A percentile compares a stretch with the other conserved stretches of the same genome.
Evolutionary conservation across 805 yeast species (phyloP).

Genomic region (Teunomyces lycoperdinae): DNA sequence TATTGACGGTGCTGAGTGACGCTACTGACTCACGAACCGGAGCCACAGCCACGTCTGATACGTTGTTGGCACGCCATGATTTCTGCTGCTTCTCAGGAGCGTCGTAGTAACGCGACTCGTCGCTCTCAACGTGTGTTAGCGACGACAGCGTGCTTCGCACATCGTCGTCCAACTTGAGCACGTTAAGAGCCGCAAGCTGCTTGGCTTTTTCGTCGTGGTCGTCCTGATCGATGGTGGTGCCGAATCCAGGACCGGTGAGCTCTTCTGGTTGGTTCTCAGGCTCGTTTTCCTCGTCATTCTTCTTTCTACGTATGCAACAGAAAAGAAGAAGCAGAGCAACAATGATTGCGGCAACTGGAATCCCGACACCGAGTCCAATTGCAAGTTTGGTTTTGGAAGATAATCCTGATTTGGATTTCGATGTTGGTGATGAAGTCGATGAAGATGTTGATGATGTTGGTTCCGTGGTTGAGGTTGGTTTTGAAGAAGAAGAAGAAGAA

Average conservation of each 20-base stretch:
- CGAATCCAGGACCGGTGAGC: constrained; percentile 36
- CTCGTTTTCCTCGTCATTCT: constrained; percentile 18
- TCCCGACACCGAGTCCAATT: constrained; percentile 85
- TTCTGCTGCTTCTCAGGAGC: constrained; percentile 38
- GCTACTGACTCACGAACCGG: constrained; percentile 62
- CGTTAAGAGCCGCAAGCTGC: constrained; percentile 50
- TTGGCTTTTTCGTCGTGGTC: constrained; percentile 26
- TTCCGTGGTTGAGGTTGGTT: constrained; percentile 1
- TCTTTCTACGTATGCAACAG: constrained; percentile 46
- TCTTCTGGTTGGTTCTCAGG: constrained; percentile 12
- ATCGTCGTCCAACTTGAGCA: constrained; percentile 24
- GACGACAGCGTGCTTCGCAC: constrained; percentile 43
- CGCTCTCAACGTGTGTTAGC: constrained; percentile 50
- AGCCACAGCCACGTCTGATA: constrained; percentile 18
- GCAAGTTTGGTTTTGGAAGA: constrained; percentile 59
- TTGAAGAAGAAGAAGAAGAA: constrained; percentile 14
- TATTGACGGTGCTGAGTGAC: constrained; percentile 80
- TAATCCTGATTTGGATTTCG: constrained; percentile 1
- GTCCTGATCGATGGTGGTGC: constrained; percentile 23
- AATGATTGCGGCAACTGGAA: constrained; percentile 59
- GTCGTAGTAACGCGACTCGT: constrained; percentile 25
- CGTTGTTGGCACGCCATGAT: constrained; percentile 43
- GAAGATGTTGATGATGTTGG: not conserved
- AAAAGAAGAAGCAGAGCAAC: constrained; percentile 50
- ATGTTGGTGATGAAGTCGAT: constrained; percentile 3